Percentiles rank a stretch among this genome's conserved stretches.
phyloP scores from a whole-genome alignment of 2,329 filamentous ascomycete genomes.

The Xylaria sp. region DNA sequence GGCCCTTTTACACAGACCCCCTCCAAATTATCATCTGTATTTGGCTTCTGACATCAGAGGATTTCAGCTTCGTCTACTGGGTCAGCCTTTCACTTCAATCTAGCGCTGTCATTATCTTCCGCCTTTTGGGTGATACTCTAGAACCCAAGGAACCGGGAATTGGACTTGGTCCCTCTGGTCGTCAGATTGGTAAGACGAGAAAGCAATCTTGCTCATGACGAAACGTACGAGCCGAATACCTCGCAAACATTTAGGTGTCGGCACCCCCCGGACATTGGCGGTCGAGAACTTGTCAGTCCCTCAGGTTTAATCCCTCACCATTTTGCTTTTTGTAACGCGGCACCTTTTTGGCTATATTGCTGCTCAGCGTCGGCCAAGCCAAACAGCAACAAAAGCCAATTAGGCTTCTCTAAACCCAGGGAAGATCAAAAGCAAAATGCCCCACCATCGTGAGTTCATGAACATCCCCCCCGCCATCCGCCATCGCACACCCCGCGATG shows the following conservation, averaged over 20 bases:
- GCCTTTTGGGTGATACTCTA: neutral
- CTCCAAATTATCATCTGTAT: too few relatives aligned
- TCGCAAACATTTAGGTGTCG: neutral
- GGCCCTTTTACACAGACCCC: neutral
- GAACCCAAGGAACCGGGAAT: neutral
- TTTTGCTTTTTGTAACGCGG: neutral
- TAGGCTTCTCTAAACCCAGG: neutral
- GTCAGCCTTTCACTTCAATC: conserved; percentile 1
- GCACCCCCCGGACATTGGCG: conserved; percentile 11
- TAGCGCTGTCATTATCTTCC: neutral
- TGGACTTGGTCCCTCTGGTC: conserved; percentile 7
- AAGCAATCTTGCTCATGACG: neutral
- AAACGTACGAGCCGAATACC: conserved; percentile 16
- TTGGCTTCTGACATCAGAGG: neutral
- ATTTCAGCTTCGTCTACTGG: neutral
- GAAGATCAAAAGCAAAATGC: conserved; percentile 14
- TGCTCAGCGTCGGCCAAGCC: neutral
- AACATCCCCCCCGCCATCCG: conserved; percentile 6
- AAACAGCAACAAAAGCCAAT: neutral
- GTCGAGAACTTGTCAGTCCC: neutral
- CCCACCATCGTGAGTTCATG: conserved; percentile 26
- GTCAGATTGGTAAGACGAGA: neutral
- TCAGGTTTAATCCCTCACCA: conserved; percentile 15
- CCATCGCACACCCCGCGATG: conserved; percentile 3
- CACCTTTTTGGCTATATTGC: neutral